Conservation (phyloP, 768 basidiomycete species). For the Pleurotus djamor region DNA sequence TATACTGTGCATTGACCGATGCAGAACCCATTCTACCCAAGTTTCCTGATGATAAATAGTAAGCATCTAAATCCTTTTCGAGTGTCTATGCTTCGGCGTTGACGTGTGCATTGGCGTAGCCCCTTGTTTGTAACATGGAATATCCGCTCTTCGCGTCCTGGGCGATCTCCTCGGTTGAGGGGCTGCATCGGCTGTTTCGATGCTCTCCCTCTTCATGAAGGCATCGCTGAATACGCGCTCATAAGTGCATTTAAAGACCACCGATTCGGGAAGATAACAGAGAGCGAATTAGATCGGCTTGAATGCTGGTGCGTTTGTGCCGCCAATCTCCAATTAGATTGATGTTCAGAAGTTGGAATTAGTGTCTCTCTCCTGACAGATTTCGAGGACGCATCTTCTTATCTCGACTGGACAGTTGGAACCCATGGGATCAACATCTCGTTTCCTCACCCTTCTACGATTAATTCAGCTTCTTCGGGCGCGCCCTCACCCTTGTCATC, state of each 20-base stretch:
- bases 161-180: constrained; percentile 63
- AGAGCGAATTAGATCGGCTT: constrained; percentile 72
- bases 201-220: constrained; percentile 67
- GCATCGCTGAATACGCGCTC: constrained; percentile 87
- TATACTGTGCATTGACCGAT: constrained; percentile 72
- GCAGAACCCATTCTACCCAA: constrained; percentile 54
- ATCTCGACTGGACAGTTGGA: constrained; percentile 93
- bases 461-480: constrained; percentile 46
- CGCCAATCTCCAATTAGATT: constrained; percentile 12
- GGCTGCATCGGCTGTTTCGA: constrained; percentile 97
- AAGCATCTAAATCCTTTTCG: constrained; percentile 21
- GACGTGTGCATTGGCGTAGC: constrained; percentile 31
- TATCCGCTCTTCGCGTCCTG: constrained; percentile 58
- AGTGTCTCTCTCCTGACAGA: constrained; percentile 93
- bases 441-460: constrained; percentile 77
- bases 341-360: constrained; percentile 8
- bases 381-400: constrained; percentile 81
- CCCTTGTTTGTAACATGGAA: constrained; percentile 99
- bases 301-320: constrained; percentile 75
- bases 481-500: constrained; percentile 75
- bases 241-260: constrained; percentile 88
- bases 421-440: constrained; percentile 89
- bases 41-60: constrained; percentile 82
- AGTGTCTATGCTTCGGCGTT: background rate
- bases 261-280: constrained; percentile 79